These are phyloP conservation scores for Mortierella alpina DNA, from an alignment of 192 early-diverging fungal species.

Conservation along the genomic window DNA sequence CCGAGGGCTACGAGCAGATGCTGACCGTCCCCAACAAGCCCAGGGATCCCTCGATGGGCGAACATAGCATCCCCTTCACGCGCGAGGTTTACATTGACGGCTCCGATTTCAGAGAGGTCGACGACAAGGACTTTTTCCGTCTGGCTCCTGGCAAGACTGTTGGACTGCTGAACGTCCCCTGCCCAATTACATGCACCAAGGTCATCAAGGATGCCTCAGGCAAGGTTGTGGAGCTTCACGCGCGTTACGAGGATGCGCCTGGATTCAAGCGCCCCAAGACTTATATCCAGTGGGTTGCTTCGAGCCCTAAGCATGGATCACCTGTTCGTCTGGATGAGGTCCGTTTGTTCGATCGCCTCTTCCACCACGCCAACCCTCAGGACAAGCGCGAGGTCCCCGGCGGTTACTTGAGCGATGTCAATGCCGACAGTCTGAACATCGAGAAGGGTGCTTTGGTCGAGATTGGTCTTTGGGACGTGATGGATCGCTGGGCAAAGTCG, in stretches of 20 bases:
- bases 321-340: constrained; percentile 88
- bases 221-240: constrained; percentile 84
- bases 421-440: constrained; percentile 79
- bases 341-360: constrained; percentile 87
- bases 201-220: constrained; percentile 84
- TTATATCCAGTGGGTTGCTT: constrained; percentile 98
- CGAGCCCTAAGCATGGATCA: constrained; percentile 83
- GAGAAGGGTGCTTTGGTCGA: constrained; percentile 82
- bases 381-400: constrained; percentile 84
- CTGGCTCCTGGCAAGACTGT: constrained; percentile 94
- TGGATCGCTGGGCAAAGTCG: constrained; percentile 65
- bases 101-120: constrained; percentile 93
- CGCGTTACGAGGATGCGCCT: constrained; percentile 78
- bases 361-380: constrained; percentile 89
- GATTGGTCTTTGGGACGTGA: constrained; percentile 80
- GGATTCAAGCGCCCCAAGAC: constrained; percentile 91
- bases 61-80: constrained; percentile 91
- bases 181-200: constrained; percentile 87
- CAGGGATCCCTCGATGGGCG: constrained; percentile 85
- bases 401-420: constrained; percentile 92
- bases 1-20: constrained; percentile 83
- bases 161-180: constrained; percentile 87
- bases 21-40: constrained; percentile 92
- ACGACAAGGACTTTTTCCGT: constrained; percentile 96
- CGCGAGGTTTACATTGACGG: constrained; percentile 94